Evolutionary conservation across 2,329 filamentous ascomycete genomes (phyloP), one percentile per base, ranked within the genome.

Genomic region (Xylariaceae sp.): DNA sequence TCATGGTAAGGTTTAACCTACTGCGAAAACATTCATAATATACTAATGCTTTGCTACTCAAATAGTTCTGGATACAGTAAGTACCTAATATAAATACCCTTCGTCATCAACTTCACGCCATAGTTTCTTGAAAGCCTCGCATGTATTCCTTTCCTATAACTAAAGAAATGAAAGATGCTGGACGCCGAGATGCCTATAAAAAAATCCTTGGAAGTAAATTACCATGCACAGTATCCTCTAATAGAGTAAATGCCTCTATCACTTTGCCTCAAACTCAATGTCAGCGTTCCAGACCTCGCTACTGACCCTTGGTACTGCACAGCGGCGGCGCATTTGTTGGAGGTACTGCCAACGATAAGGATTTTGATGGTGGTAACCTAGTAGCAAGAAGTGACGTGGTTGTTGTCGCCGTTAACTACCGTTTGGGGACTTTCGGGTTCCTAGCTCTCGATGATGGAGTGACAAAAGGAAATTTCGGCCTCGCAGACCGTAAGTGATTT

Each of bases 321-420:
- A 60, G 64, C 59, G 83, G 83, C 3, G 83, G 83, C 20, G 83
- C 79, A 5, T 84, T 84, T 55, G 78, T 75, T 0, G 71, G 75
- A 6, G 82, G 82, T 1, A 71, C 68, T 5, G 72, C 67, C 8
- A 69, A 70, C 45, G 71, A 74, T 37, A 55, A 67, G 1, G 69
- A 68, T 1, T 70, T 70, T 23, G 82, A 86, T 55, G 80, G 81
- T 16, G 79, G 79, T 2, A 82, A 82, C 57, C 70, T 85, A 3
- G 82, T 79, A 0, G 82, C 80, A 2, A 75, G 82, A 42, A 81
- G 81, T 18, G 82, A 85, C 55, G 75, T 85, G 15, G 80, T 86
- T 0, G 75, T 83, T 3, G 83, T 86, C 6, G 67, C 71, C 16
- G 81, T 85, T 70, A 85, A 86, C 69, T 86, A 86, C 66, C 79